Conservation (phyloP, 2,329 filamentous ascomycete genomes). For the Talaromyces sp. region DNA sequence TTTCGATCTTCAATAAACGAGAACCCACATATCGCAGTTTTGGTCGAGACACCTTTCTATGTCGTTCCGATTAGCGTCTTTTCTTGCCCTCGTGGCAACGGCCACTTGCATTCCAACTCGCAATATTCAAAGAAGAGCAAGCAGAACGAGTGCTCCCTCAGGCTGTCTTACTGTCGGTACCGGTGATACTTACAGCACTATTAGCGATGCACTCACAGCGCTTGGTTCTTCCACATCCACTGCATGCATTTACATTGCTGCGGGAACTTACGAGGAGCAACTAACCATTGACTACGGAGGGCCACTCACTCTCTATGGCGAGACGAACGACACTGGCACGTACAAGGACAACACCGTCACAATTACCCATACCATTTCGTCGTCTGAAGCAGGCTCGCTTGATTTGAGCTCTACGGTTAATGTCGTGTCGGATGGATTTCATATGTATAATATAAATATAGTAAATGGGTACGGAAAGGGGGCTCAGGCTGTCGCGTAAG, state of each 20-base stretch:
- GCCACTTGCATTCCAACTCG: background rate
- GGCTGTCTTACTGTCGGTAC: background rate
- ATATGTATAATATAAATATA: background rate
- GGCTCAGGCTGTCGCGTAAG: background rate
- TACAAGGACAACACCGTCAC: background rate
- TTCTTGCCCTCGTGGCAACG: background rate
- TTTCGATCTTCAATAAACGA: background rate
- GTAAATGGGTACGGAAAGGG: background rate
- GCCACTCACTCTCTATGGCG: background rate
- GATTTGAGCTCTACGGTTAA: background rate
- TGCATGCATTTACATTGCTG: background rate
- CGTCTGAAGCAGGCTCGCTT: background rate
- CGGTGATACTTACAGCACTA: background rate
- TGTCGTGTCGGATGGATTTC: background rate
- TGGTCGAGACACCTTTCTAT: background rate
- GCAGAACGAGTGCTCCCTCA: background rate
- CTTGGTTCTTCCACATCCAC: background rate
- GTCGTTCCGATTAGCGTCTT: background rate
- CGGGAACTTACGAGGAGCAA: background rate
- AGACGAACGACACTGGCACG: background rate
- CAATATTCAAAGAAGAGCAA: background rate
- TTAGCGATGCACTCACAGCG: background rate
- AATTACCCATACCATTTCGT: background rate
- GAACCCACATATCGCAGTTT: background rate
- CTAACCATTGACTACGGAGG: background rate